These are phyloP conservation scores for Sclerotinia borealis DNA, from an alignment of 2,329 filamentous ascomycete species.

Conservation along the genomic window DNA sequence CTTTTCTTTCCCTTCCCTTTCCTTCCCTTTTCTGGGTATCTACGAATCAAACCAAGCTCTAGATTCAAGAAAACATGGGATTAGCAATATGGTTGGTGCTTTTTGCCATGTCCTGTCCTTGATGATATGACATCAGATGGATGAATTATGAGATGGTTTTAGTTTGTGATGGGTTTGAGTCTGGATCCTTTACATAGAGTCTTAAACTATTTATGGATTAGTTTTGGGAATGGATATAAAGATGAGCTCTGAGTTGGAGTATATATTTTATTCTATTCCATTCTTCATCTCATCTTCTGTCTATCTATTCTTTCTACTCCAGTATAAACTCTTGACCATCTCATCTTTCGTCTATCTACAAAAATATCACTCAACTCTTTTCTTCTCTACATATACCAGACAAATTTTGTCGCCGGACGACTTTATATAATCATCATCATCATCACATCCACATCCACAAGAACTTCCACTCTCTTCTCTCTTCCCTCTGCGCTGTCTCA, in stretches of 20 bases:
- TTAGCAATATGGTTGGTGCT: not conserved
- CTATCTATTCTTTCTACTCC: constrained; percentile 5
- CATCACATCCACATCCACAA: not conserved
- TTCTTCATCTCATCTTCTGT: constrained; percentile 7
- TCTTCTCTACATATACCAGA: constrained; percentile 9
- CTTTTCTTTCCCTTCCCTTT: not conserved
- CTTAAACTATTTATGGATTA: not conserved
- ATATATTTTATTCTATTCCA: not conserved
- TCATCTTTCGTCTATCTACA: no score
- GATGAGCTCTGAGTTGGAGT: not conserved
- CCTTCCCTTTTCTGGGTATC: not conserved
- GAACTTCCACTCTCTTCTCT: not conserved
- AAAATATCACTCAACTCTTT: no score
- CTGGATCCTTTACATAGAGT: not conserved
- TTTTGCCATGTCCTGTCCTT: not conserved
- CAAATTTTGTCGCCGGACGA: constrained; percentile 31
- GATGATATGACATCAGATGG: not conserved
- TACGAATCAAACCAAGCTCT: not conserved
- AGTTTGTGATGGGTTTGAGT: not conserved
- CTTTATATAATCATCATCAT: constrained; percentile 15
- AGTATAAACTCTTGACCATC: not conserved
- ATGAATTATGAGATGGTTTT: not conserved
- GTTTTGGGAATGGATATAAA: not conserved
- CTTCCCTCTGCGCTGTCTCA: no score
- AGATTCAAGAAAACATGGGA: not conserved